phyloP scores from a whole-genome alignment of 768 basidiomycete species.

The Pisolithus tinctorius region DNA sequence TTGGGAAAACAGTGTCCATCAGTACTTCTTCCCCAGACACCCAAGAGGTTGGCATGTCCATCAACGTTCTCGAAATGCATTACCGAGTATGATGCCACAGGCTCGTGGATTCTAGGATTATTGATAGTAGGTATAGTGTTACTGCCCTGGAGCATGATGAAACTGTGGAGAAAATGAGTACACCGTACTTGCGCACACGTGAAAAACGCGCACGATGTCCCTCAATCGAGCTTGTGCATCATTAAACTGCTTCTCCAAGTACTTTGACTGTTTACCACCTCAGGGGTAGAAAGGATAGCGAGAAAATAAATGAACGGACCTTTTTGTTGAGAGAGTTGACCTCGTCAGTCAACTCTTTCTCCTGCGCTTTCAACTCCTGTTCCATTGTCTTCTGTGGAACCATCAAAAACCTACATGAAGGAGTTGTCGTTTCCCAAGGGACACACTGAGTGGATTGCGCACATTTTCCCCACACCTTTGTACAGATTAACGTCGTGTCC shows the following conservation, averaged over 20 bases:
- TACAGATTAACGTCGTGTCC: conserved; percentile 76
- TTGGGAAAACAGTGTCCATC: conserved; percentile 15
- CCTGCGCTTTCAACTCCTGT: conserved; percentile 62
- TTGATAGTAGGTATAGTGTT: conserved; percentile 7
- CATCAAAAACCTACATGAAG: conserved; percentile 72
- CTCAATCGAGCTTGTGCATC: conserved; percentile 83
- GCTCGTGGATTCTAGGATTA: not conserved
- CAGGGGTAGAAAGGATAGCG: not conserved
- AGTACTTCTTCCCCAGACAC: conserved; percentile 14
- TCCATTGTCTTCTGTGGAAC: conserved; percentile 79
- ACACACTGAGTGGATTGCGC: conserved; percentile 2
- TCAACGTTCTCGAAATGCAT: conserved; percentile 3
- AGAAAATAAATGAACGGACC: conserved; percentile 32
- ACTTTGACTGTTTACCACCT: conserved; percentile 56
- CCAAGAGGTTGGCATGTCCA: conserved; percentile 9
- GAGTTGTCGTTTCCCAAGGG: not conserved
- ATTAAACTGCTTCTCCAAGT: conserved; percentile 88
- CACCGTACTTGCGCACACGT: not conserved
- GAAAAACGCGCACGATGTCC: conserved; percentile 58
- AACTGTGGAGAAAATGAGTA: conserved; percentile 17
- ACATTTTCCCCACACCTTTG: conserved; percentile 97
- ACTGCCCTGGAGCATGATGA: conserved; percentile 23
- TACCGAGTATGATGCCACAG: not conserved
- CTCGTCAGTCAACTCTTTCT: conserved; percentile 82
- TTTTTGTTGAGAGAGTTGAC: conserved; percentile 80